Conservation (phyloP, 371 early-diverging fungal genomes). For the Nematocida ironsii region DNA sequence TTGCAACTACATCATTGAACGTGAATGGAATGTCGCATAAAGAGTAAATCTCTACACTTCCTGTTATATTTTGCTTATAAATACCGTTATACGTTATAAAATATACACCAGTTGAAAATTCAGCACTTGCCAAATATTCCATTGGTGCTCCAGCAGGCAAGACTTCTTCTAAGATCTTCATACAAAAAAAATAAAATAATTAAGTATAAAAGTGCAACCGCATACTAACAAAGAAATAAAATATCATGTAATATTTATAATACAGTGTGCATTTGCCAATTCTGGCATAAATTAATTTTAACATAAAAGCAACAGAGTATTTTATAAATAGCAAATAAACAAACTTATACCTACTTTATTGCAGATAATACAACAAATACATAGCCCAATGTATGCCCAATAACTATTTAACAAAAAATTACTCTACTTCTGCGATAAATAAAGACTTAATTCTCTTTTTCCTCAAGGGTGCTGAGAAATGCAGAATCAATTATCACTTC, state of each 20-base stretch:
- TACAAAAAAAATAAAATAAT: conserved; percentile 3
- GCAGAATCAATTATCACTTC: conserved; percentile 42
- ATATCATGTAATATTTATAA: no score
- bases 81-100: conserved; percentile 19
- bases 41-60: background rate
- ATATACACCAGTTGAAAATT: conserved; percentile 26
- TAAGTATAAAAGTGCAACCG: no score
- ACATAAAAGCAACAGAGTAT: no score
- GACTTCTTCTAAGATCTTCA: conserved; percentile 21
- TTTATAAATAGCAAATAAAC: no score
- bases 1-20: background rate
- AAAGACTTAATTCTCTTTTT: background rate
- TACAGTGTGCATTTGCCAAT: no score
- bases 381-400: no score
- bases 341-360: no score
- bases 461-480: conserved; percentile 48
- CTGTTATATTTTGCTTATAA: conserved; percentile 27
- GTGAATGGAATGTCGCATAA: background rate
- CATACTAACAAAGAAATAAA: no score
- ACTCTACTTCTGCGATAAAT: no score
- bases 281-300: no score
- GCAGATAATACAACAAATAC: no score
- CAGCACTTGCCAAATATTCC: conserved; percentile 27
- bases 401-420: no score
- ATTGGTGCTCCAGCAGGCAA: background rate